Evolutionary conservation across 768 basidiomycete genomes (phyloP), one percentile per base, ranked within the genome.

Genomic region (Gyrodon lividus): DNA sequence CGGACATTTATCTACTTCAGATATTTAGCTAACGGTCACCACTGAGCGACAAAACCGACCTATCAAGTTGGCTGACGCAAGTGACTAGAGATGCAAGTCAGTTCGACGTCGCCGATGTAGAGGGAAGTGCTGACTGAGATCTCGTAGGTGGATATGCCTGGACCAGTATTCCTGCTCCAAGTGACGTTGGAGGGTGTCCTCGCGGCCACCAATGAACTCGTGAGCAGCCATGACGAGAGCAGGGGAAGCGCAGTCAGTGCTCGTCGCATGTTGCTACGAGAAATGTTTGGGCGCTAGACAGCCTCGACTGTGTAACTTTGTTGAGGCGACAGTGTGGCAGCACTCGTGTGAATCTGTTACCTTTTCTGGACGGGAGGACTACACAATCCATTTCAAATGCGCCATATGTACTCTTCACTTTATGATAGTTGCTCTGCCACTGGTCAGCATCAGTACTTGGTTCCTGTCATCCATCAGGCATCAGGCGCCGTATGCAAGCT

Each of bases 1-100:
- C 6, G 89, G 89, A 56, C 89, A 91, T 69, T 81, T 75, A 24
- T 74, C 83, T 84, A 20, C 1, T 35, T 9, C 13, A 17, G 24
- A 17, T 3, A 37, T 9, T 50, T 4, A 45, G 35, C 23, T 2
- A 35, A 46, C 33, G 17, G 14, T 6, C 28, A 10, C 16, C 17
- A 30, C 23, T 9, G 5, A 9, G 8, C 8, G 24, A 19, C 31
- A 23, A 43, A 20, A 43, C n/a, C 6, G 2, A 66, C 68, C 56
- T 55, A 22, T 57, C 30, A 26, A 46, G 39, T 51, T 42, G 30
- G 63, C 52, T 31, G 63, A 46, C n/a, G 37, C 49, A 20, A 68
- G 52, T 3, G 60, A 61, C 66, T 67, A 24, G 23, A 35, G 17
- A 13, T 5, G 30, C 12, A 31, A 1, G 43, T 69, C 24, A 67